phyloP scores from a whole-genome alignment of 1,284 basidiomycete genomes.

The Moesziomyces antarcticus region DNA sequence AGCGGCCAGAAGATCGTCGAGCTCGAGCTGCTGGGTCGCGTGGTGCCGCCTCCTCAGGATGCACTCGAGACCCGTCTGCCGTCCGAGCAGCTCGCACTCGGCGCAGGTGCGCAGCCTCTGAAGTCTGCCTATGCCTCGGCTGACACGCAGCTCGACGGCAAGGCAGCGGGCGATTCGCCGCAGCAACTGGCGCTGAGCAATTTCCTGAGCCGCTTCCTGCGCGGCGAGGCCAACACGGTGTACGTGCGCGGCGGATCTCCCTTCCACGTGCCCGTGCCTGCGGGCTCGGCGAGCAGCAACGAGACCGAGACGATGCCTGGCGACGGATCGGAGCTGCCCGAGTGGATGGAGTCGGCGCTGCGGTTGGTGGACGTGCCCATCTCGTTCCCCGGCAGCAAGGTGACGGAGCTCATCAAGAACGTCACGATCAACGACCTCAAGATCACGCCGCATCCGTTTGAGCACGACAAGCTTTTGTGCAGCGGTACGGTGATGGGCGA shows the following conservation, averaged over 20 bases:
- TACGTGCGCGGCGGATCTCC: slow-evolving; percentile 61
- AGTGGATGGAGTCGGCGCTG: slow-evolving; percentile 57
- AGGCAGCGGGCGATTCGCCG: slow-evolving; percentile 34
- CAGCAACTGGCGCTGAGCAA: slow-evolving; percentile 54
- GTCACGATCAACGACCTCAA: slow-evolving; percentile 62
- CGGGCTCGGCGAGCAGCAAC: not conserved
- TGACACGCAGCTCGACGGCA: not conserved
- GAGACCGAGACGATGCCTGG: slow-evolving; percentile 44
- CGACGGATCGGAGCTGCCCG: slow-evolving; percentile 51
- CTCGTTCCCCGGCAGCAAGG: slow-evolving; percentile 60
- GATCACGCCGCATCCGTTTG: slow-evolving; percentile 61
- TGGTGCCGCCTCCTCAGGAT: slow-evolving; percentile 54
- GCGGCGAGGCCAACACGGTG: slow-evolving; percentile 59
- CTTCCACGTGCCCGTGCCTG: slow-evolving; percentile 19
- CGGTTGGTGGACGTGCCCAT: slow-evolving; percentile 56
- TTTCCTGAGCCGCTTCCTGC: slow-evolving; percentile 60
- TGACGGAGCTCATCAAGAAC: slow-evolving; percentile 63
- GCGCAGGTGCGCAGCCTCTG: not conserved
- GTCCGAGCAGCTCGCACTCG: slow-evolving; percentile 6
- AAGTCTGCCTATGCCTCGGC: slow-evolving; percentile 1
- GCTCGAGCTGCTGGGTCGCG: slow-evolving; percentile 49
- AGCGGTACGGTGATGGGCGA: slow-evolving; percentile 60
- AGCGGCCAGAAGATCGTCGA: slow-evolving; percentile 51
- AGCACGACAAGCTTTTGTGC: slow-evolving; percentile 59
- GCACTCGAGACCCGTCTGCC: not conserved